These are phyloP conservation scores for Neonectria neomacrospora DNA, from an alignment of 2,329 filamentous ascomycete genomes.

Conservation along the genomic window DNA sequence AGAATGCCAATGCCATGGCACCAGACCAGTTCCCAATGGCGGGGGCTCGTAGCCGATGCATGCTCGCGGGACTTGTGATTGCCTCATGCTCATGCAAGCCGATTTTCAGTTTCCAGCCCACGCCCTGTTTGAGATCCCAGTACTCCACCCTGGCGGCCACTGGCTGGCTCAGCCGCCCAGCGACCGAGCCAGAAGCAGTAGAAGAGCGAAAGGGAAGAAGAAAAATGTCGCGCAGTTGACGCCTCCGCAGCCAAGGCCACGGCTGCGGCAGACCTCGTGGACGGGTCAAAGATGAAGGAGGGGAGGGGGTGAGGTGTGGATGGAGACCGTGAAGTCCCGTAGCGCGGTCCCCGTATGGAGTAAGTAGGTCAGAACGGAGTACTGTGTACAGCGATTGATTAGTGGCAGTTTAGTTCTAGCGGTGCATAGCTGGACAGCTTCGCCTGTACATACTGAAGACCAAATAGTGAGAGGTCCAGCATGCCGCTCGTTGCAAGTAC, in stretches of 20 bases:
- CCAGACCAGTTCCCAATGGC: slow-evolving; percentile 9
- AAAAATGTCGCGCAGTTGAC: slow-evolving; percentile 38
- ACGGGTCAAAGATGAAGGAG: slow-evolving; percentile 11
- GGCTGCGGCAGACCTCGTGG: slow-evolving; percentile 31
- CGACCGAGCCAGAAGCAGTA: background rate
- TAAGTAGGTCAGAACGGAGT: background rate
- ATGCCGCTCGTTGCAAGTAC: background rate
- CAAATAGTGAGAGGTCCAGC: background rate
- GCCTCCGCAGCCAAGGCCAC: slow-evolving; percentile 23
- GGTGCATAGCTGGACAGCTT: background rate
- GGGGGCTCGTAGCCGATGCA: slow-evolving; percentile 3
- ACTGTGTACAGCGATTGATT: slow-evolving; percentile 16
- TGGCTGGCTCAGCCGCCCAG: slow-evolving; percentile 26
- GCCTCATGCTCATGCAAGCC: slow-evolving; percentile 10
- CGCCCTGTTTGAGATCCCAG: background rate
- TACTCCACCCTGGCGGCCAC: slow-evolving; percentile 4
- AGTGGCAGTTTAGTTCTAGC: slow-evolving; percentile 7
- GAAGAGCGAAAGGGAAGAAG: slow-evolving; percentile 12
- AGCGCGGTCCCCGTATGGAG: slow-evolving; percentile 30
- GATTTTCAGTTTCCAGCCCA: background rate
- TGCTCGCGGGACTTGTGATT: slow-evolving; percentile 4
- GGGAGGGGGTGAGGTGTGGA: background rate
- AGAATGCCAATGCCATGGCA: background rate
- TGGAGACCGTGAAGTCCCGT: slow-evolving; percentile 36
- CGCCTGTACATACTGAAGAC: background rate